phyloP scores from a whole-genome alignment of 163 green algal genomes.

The Scenedesmus sp. region DNA sequence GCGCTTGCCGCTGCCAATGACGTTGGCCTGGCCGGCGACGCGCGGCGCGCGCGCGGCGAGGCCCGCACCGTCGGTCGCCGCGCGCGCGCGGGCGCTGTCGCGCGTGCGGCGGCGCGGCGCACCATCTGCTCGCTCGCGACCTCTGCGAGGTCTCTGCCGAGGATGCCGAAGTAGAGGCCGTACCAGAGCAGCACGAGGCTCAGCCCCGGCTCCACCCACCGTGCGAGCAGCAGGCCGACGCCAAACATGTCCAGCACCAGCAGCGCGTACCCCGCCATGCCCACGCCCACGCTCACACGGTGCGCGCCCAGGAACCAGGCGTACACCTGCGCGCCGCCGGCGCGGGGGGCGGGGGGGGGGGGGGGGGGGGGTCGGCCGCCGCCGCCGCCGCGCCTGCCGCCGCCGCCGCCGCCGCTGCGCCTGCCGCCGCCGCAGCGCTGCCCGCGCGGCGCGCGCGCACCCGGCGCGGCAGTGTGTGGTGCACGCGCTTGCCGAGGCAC shows the following conservation, averaged over 20 bases:
- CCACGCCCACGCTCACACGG: conserved; percentile 62
- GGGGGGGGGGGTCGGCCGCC: too few relatives aligned
- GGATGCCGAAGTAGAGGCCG: conserved; percentile 88
- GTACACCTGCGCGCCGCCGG: conserved; percentile 71
- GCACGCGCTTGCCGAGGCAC: conserved; percentile 61
- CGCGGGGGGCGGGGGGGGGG: neutral
- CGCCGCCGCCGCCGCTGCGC: neutral
- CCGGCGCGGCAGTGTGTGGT: conserved; percentile 64
- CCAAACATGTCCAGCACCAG: conserved; percentile 78
- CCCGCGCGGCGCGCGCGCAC: conserved; percentile 40
- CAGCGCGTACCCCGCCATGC: conserved; percentile 74
- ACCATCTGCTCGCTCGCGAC: conserved; percentile 79
- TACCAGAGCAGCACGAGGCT: conserved; percentile 65
- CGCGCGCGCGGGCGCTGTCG: too few relatives aligned
- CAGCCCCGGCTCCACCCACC: conserved; percentile 13
- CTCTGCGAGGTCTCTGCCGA: conserved; percentile 87
- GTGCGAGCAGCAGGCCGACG: conserved; percentile 58
- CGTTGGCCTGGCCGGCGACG: conserved; percentile 6
- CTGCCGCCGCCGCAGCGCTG: neutral
- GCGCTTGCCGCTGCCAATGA: conserved; percentile 36
- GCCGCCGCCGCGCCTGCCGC: neutral
- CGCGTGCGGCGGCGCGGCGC: neutral
- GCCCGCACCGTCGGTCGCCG: too few relatives aligned
- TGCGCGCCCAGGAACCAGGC: conserved; percentile 80
- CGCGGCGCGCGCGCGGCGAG: too few relatives aligned